phyloP scores from a whole-genome alignment of 495 filamentous ascomycete species.

The Pyrenula massariospora region DNA sequence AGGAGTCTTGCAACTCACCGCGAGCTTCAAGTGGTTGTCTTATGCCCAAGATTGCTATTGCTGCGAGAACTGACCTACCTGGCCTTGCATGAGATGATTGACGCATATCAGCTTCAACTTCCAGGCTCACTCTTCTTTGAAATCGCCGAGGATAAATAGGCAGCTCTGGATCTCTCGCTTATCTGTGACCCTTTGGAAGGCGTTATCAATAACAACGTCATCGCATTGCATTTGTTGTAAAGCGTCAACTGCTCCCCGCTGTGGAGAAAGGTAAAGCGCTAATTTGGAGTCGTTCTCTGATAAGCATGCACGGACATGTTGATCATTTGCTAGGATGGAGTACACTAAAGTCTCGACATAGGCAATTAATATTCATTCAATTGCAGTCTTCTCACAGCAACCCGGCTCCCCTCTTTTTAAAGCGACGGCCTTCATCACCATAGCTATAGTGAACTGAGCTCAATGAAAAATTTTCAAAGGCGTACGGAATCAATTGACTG shows the following conservation, averaged over 20 bases:
- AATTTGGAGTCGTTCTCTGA: neutral
- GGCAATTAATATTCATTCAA: no score
- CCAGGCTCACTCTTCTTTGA: neutral
- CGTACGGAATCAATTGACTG: no score
- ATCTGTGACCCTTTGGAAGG: neutral
- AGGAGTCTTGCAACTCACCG: neutral
- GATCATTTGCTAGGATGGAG: neutral
- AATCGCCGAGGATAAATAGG: neutral
- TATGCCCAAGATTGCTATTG: neutral
- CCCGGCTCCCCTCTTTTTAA: no score
- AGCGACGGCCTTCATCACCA: no score
- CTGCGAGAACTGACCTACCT: neutral
- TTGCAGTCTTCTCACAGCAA: no score
- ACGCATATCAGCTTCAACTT: neutral
- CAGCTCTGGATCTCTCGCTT: neutral
- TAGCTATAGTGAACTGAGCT: no score
- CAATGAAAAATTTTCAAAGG: no score
- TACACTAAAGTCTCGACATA: neutral
- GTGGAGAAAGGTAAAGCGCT: neutral
- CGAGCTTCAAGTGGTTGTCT: neutral
- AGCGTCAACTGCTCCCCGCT: neutral
- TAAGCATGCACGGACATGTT: neutral
- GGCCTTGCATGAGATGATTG: neutral
- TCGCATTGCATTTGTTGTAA: neutral
- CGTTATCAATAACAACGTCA: neutral